Conservation (phyloP, 1,284 basidiomycete species). For the Takashimella koratensis region DNA sequence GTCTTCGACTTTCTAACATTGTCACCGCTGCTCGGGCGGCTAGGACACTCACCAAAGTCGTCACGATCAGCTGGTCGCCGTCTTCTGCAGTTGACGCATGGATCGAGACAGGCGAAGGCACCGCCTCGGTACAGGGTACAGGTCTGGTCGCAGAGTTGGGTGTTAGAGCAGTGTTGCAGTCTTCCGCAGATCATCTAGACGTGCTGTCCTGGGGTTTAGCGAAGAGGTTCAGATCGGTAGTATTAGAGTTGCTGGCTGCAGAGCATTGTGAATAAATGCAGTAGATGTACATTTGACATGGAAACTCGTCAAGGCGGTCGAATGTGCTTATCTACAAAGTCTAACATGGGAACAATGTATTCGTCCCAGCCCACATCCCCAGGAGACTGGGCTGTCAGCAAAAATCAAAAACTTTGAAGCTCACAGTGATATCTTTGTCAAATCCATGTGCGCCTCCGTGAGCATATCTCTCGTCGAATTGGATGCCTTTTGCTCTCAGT, state of each 20-base stretch:
- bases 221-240: slow-evolving; percentile 14
- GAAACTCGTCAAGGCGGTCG: no score
- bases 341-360: slow-evolving; percentile 20
- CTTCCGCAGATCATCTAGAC: slow-evolving; percentile 14
- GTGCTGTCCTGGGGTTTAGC: slow-evolving; percentile 21
- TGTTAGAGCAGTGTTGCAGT: slow-evolving; percentile 7
- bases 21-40: no score
- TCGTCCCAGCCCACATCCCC: slow-evolving; percentile 17
- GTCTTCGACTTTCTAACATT: slow-evolving; percentile 5
- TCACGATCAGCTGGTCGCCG: slow-evolving; percentile 14
- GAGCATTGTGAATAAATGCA: background rate
- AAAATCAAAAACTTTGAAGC: slow-evolving; percentile 3
- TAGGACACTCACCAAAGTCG: background rate
- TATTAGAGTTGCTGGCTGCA: slow-evolving; percentile 5
- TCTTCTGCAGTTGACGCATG: slow-evolving; percentile 13
- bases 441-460: slow-evolving; percentile 21
- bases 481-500: no score
- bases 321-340: slow-evolving; percentile 23
- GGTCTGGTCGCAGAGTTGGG: slow-evolving; percentile 10
- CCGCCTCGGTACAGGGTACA: slow-evolving; percentile 11
- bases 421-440: slow-evolving; percentile 24
- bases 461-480: slow-evolving; percentile 10
- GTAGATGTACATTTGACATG: no score
- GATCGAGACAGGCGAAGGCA: slow-evolving; percentile 17
- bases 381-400: slow-evolving; percentile 13